Evolutionary conservation across 257 asterid genomes (phyloP), one percentile per base, ranked within the genome.

Genomic region (Plectranthus barbatus): DNA sequence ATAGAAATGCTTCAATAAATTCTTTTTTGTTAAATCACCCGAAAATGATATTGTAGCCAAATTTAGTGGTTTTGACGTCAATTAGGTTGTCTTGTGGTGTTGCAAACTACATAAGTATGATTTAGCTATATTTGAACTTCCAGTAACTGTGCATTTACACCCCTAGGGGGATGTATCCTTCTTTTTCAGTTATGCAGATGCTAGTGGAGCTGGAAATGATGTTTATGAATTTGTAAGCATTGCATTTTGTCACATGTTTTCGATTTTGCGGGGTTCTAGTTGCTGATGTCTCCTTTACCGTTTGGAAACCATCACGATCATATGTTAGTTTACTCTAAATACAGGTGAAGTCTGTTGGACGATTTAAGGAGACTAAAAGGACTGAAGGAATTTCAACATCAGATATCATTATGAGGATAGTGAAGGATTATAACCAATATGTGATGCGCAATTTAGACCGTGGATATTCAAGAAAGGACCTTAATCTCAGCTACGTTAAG

Each of bases 301-400:
- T 59, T 59, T 12, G 15, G 56, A 33, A 41, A 11, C 48, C 49
- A 13, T 33, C 44, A 34, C 64, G 45, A 45, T 33, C 62, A 19
- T 1, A 37, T 7, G 17, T 33, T 56, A 40, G 57, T 4, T 24
- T 29, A 42, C 64, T 59, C 44, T 24, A 60, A 34, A 45, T 74
- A 24, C 62, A 86, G 94, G 94, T 86, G 62, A 86, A 86, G 77
- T 53, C 70, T 13, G 76, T 72, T 71, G 81, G 83, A 49, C 77
- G 79, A 68, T 86, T 86, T 71, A 86, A 86, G 67, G 94, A 83
- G 68, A 86, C 94, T 46, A 69, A 77, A 67, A 72, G 90, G 65
- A 86, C 94, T 19, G 84, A 81, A 10, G 94, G 94, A 58, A 86
- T 86, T 68, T 86, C 94, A 57, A 86, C 94, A 0, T 86, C 94